These are phyloP conservation scores for Penicillium sp. DNA, from an alignment of 2,329 filamentous ascomycete species.

Conservation along the genomic window DNA sequence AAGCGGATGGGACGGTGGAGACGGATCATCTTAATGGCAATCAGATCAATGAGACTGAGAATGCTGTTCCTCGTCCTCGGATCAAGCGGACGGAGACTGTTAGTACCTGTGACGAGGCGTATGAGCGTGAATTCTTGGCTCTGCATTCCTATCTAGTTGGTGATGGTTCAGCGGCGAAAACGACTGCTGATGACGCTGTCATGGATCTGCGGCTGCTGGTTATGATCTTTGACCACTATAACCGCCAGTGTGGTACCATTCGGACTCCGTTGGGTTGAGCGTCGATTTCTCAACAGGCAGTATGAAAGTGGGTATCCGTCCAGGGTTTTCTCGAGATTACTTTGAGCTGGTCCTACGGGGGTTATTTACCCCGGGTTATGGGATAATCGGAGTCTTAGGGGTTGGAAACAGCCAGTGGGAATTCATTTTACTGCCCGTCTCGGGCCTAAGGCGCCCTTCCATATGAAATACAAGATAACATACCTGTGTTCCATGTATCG, in stretches of 20 bases:
- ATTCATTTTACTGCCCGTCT: neutral
- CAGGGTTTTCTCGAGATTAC: neutral
- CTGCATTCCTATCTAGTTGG: slow-evolving; percentile 38
- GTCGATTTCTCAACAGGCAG: neutral
- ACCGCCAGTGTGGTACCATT: slow-evolving; percentile 38
- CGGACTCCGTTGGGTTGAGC: slow-evolving; percentile 34
- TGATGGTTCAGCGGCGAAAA: slow-evolving; percentile 31
- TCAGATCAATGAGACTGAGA: neutral
- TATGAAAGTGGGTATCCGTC: no score
- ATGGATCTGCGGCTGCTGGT: slow-evolving; percentile 39
- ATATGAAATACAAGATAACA: neutral
- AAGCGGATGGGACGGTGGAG: slow-evolving; percentile 20
- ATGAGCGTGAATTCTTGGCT: slow-evolving; percentile 37
- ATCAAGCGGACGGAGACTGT: slow-evolving; percentile 30
- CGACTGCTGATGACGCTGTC: slow-evolving; percentile 37
- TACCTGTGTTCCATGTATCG: neutral
- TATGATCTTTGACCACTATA: slow-evolving; percentile 39
- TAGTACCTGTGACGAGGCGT: slow-evolving; percentile 41
- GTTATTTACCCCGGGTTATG: no score
- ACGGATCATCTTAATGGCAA: neutral
- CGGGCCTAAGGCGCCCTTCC: neutral
- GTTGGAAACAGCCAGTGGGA: neutral
- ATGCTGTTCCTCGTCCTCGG: neutral
- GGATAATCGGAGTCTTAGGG: neutral
- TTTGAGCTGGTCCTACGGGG: neutral